Evolutionary conservation across 495 filamentous ascomycete genomes (phyloP).

Genomic region (Neurospora discreta): DNA sequence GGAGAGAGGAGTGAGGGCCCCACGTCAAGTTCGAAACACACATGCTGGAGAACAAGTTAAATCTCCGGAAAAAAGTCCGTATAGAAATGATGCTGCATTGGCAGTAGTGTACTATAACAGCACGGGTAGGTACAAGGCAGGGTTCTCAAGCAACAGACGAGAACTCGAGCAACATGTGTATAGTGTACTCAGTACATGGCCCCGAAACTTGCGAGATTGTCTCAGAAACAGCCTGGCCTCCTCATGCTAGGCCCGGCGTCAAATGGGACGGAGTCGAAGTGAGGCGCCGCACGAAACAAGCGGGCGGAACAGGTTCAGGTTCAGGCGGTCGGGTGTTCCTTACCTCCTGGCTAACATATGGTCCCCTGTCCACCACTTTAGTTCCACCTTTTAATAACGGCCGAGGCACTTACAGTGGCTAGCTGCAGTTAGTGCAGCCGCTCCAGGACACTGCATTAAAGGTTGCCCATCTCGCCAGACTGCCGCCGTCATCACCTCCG

Average conservation of each 20-base stretch:
- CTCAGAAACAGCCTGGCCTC: not conserved
- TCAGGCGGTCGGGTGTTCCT: not conserved
- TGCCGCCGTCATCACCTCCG: not conserved
- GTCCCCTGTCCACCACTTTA: not conserved
- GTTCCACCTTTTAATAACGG: not conserved
- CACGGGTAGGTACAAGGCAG: not conserved
- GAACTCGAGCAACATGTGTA: not conserved
- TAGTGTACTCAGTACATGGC: not conserved
- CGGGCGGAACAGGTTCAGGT: not conserved
- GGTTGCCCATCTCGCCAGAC: not conserved
- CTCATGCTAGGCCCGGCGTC: not conserved
- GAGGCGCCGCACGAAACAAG: not conserved
- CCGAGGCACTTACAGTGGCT: not conserved
- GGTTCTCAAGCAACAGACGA: not conserved
- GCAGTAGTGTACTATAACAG: not conserved
- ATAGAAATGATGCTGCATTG: not conserved
- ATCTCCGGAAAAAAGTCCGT: not conserved
- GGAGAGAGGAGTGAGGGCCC: not conserved
- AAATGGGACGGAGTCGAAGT: not conserved
- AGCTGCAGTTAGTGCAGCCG: not conserved
- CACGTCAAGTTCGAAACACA: not conserved
- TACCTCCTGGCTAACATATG: not conserved
- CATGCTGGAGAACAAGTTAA: not conserved
- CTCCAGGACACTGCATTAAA: not conserved
- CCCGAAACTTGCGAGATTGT: not conserved